A percentile compares a stretch with the other conserved stretches of the same genome.
phyloP scores from a whole-genome alignment of 169 alveolate genomes.

The Plasmodium cynomolgi region DNA sequence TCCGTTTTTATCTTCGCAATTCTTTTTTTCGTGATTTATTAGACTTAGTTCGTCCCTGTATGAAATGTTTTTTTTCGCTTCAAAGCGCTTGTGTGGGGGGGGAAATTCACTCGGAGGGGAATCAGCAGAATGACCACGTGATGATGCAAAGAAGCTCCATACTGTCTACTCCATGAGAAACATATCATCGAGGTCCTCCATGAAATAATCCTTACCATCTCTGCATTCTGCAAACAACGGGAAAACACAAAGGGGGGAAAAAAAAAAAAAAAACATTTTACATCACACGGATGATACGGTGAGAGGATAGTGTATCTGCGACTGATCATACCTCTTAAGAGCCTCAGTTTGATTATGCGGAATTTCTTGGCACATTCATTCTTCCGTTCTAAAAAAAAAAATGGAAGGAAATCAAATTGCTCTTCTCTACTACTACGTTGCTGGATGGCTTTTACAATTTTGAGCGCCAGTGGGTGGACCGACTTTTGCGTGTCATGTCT shows the following conservation, averaged over 20 bases:
- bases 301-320: not conserved
- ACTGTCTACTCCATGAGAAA: not conserved
- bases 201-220: not conserved
- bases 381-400: slow-evolving; percentile 46
- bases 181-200: not conserved
- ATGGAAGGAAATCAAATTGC: not conserved
- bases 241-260: not conserved
- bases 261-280: not conserved
- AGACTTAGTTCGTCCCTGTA: slow-evolving; percentile 1
- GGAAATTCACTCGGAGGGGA: not conserved
- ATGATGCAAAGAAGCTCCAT: not conserved
- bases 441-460: not conserved
- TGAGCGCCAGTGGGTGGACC: not conserved
- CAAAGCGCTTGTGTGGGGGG: not conserved
- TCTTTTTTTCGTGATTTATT: slow-evolving; percentile 3
- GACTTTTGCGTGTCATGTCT: not conserved
- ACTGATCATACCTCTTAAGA: slow-evolving; percentile 38
- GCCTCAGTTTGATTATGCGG: slow-evolving; percentile 48
- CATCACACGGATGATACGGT: not conserved
- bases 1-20: not conserved
- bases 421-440: not conserved
- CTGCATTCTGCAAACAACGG: slow-evolving; percentile 31
- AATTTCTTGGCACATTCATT: slow-evolving; percentile 44
- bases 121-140: not conserved
- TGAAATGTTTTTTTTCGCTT: not conserved